Evolutionary conservation across 768 basidiomycete species (phyloP).

Genomic region (Tylopilus plumbeoviolaceoides): DNA sequence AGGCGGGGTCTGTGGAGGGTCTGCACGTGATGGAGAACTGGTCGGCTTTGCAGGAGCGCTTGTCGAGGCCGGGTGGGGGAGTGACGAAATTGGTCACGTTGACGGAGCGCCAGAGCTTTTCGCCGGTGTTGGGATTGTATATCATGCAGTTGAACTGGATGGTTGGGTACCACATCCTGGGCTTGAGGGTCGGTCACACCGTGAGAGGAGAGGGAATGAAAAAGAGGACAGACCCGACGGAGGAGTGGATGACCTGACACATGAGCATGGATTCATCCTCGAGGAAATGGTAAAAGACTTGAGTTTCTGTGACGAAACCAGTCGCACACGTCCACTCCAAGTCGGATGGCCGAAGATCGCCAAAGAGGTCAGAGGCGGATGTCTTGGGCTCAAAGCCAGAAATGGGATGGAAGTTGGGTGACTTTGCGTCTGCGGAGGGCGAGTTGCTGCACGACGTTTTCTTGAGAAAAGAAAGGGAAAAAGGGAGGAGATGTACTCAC

Average conservation of each 20-base stretch:
- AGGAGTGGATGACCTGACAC: conserved; percentile 85
- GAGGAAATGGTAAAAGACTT: conserved; percentile 77
- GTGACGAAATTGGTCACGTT: conserved; percentile 79
- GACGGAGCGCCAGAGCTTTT: conserved; percentile 80
- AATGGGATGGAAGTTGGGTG: conserved; percentile 83
- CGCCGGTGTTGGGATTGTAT: conserved; percentile 71
- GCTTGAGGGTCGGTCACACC: conserved; percentile 9
- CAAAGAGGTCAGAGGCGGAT: conserved; percentile 58
- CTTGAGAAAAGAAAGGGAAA: conserved; percentile 11
- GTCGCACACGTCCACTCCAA: conserved; percentile 77
- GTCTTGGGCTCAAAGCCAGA: conserved; percentile 44
- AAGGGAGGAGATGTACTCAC: conserved; percentile 44
- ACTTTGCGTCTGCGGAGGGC: conserved; percentile 55
- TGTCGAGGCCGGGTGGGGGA: conserved; percentile 75
- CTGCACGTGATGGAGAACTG: conserved; percentile 75
- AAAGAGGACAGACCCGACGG: conserved; percentile 66
- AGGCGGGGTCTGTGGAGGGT: conserved; percentile 48
- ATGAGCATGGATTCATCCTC: conserved; percentile 76
- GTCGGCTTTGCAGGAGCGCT: conserved; percentile 82
- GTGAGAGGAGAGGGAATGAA: conserved; percentile 4
- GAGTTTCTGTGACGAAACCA: conserved; percentile 90
- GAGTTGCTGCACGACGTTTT: conserved; percentile 39
- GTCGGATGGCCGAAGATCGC: conserved; percentile 73
- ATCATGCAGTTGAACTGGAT: conserved; percentile 93
- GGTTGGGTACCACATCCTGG: conserved; percentile 88